Conservation (phyloP, 2,329 filamentous ascomycete genomes). For the Hypoxylon sp. region DNA sequence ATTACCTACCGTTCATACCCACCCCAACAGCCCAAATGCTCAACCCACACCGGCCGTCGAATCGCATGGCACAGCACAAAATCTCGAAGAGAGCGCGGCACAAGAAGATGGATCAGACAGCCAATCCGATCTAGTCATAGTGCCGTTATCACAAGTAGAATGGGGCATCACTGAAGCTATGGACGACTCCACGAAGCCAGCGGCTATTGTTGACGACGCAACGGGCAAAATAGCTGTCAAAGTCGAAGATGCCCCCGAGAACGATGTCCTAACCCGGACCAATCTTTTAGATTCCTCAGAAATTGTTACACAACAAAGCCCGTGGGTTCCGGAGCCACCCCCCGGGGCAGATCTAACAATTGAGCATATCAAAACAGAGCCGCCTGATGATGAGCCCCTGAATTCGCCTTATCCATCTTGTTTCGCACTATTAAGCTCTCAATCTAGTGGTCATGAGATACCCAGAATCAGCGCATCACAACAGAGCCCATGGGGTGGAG, state of each 20-base stretch:
- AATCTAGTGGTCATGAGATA: constrained; percentile 18
- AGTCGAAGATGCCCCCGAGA: constrained; percentile 13
- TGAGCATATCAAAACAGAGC: constrained; percentile 38
- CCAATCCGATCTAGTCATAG: constrained; percentile 24
- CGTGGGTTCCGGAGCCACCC: constrained; percentile 46
- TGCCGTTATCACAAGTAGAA: constrained; percentile 41
- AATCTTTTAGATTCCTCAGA: constrained; percentile 5
- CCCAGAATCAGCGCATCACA: constrained; percentile 47
- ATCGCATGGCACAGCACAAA: not conserved
- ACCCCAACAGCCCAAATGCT: constrained; percentile 7
- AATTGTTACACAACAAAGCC: constrained; percentile 47
- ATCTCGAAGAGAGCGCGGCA: not conserved
- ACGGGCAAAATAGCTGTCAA: constrained; percentile 9
- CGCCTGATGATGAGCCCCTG: constrained; percentile 21
- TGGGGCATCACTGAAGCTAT: constrained; percentile 26
- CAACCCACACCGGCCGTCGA: constrained; percentile 21
- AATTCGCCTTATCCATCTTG: constrained; percentile 18
- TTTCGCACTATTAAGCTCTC: constrained; percentile 26
- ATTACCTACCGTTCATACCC: constrained; percentile 8
- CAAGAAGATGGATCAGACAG: constrained; percentile 29
- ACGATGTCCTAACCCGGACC: constrained; percentile 1
- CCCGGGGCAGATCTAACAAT: constrained; percentile 23
- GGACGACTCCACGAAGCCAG: constrained; percentile 10
- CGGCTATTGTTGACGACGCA: constrained; percentile 6
- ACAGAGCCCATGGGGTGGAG: constrained; percentile 53